A percentile compares a stretch with the other conserved stretches of the same genome.
phyloP scores from a whole-genome alignment of 306 rosid genomes.

The Malus fusca region DNA sequence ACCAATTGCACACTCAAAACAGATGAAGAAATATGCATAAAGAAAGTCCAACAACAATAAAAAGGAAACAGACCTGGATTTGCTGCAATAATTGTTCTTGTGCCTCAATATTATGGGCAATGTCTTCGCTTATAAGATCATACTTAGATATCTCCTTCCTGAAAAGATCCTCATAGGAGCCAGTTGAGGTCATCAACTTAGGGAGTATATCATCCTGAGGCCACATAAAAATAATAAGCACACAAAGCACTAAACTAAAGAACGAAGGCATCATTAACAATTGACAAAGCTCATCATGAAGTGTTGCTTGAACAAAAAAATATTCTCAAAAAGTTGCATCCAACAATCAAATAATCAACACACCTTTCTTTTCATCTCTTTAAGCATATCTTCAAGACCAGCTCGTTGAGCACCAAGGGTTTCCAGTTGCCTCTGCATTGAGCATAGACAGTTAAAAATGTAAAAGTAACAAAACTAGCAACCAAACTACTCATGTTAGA shows the following conservation, averaged over 20 bases:
- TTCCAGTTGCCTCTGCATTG: conserved; percentile 88
- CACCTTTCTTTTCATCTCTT: conserved; percentile 99
- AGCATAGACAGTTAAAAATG: conserved; percentile 22
- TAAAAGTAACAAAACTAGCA: conserved; percentile 3
- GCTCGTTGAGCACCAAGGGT: conserved; percentile 98
- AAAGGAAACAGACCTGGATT: conserved; percentile 58
- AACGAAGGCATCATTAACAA: conserved; percentile 9
- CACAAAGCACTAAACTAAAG: background rate
- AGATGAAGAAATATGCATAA: background rate
- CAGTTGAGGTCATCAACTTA: conserved; percentile 95
- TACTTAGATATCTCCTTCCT: conserved; percentile 88
- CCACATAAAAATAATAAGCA: conserved; percentile 22
- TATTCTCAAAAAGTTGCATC: background rate
- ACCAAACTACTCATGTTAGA: background rate
- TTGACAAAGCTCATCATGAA: background rate
- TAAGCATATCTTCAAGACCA: conserved; percentile 99
- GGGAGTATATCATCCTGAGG: conserved; percentile 97
- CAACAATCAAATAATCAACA: background rate
- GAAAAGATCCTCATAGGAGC: conserved; percentile 95
- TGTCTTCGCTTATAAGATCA: conserved; percentile 80
- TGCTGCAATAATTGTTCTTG: conserved; percentile 88
- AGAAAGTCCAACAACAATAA: background rate
- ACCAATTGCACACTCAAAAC: background rate
- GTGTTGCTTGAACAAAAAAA: background rate
- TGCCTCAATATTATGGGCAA: conserved; percentile 85